phyloP scores from a whole-genome alignment of 2,329 filamentous ascomycete genomes.

The Dendryphion nanum region DNA sequence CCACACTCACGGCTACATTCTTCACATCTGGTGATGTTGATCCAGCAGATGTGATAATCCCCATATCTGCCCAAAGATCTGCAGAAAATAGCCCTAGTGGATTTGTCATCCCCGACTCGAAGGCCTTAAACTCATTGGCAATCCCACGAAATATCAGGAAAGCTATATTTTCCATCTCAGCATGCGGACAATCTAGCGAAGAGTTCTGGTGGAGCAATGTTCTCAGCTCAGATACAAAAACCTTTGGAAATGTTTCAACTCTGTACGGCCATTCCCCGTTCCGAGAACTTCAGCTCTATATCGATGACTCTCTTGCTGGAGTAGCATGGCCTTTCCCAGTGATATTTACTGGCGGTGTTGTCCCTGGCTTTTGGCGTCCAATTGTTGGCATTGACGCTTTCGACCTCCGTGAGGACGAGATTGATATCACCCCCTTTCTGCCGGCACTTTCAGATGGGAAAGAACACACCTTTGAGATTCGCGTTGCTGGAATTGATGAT shows the following conservation, averaged over 20 bases:
- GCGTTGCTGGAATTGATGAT: conserved; percentile 64
- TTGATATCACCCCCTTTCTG: conserved; percentile 78
- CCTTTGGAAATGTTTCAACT: conserved; percentile 58
- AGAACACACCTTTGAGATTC: conserved; percentile 66
- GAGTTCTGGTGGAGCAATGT: conserved; percentile 89
- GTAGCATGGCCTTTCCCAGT: conserved; percentile 80
- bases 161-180: conserved; percentile 73
- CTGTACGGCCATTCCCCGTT: conserved; percentile 71
- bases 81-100: conserved; percentile 58
- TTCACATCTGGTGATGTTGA: conserved; percentile 52
- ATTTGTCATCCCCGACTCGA: conserved; percentile 65
- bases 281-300: conserved; percentile 73
- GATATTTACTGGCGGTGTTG: conserved; percentile 78
- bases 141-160: conserved; percentile 66
- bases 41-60: conserved; percentile 64
- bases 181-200: conserved; percentile 72
- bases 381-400: conserved; percentile 77
- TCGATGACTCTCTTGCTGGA: conserved; percentile 71
- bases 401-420: conserved; percentile 75
- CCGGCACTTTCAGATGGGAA: conserved; percentile 65
- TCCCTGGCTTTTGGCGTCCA: conserved; percentile 73
- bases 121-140: conserved; percentile 58
- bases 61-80: conserved; percentile 58
- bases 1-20: conserved; percentile 72
- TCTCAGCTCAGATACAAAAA: conserved; percentile 57